phyloP scores from a whole-genome alignment of 768 basidiomycete genomes.

The Cystobasidium onofrii region DNA sequence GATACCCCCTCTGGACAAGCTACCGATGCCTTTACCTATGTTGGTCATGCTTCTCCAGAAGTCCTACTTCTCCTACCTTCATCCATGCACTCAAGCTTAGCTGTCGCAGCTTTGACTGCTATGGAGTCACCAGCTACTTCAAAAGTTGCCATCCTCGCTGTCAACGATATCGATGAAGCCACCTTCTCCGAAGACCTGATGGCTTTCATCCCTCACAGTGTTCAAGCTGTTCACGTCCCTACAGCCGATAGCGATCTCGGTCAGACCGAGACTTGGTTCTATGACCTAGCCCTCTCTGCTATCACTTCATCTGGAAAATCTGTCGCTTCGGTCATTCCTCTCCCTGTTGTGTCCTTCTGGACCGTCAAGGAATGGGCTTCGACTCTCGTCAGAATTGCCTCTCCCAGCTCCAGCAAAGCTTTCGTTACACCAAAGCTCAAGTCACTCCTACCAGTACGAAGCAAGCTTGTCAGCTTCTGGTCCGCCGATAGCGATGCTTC shows the following conservation, averaged over 20 bases:
- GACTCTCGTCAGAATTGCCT: slow-evolving; percentile 58
- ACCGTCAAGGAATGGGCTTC: slow-evolving; percentile 40
- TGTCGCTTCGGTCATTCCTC: slow-evolving; percentile 35
- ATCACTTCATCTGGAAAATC: slow-evolving; percentile 42
- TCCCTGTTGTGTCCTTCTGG: slow-evolving; percentile 41
- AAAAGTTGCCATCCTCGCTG: slow-evolving; percentile 46
- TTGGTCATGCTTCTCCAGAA: slow-evolving; percentile 58
- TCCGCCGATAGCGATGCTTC: slow-evolving; percentile 38
- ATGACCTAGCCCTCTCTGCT: slow-evolving; percentile 38
- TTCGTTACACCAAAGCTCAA: slow-evolving; percentile 50
- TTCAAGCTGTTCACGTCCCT: slow-evolving; percentile 55
- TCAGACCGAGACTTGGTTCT: slow-evolving; percentile 41
- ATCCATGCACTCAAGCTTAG: slow-evolving; percentile 62
- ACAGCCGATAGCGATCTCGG: slow-evolving; percentile 68
- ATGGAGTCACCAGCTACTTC: slow-evolving; percentile 42
- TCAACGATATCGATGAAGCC: slow-evolving; percentile 62
- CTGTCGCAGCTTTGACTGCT: slow-evolving; percentile 57
- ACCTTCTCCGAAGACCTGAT: slow-evolving; percentile 15
- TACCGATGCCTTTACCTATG: slow-evolving; percentile 56
- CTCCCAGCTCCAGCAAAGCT: slow-evolving; percentile 55
- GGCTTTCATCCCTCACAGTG: slow-evolving; percentile 44
- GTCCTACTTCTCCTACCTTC: slow-evolving; percentile 58
- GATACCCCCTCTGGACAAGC: slow-evolving; percentile 55
- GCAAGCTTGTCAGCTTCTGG: slow-evolving; percentile 45
- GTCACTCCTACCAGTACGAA: slow-evolving; percentile 46